Evolutionary conservation across 768 basidiomycete species (phyloP).

Genomic region (Xerocomus spinulosus): DNA sequence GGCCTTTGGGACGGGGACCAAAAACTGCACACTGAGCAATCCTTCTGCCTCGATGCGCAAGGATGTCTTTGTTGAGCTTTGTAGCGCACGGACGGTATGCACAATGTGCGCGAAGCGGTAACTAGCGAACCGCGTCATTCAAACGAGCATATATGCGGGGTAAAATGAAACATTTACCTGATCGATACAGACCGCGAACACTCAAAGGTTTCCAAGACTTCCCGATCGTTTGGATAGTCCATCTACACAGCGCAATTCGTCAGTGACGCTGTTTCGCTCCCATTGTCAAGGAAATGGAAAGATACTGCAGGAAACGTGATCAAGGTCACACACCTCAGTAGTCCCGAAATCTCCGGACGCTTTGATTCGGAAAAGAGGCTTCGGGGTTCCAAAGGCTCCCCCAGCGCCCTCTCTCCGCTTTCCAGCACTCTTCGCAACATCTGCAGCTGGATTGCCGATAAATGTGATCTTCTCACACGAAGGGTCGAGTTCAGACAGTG

Average conservation of each 20-base stretch:
- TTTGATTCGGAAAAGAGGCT: slow-evolving; percentile 74
- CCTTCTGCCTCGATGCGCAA: slow-evolving; percentile 82
- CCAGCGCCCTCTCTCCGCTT: slow-evolving; percentile 11
- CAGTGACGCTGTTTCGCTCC: background rate
- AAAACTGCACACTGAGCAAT: slow-evolving; percentile 81
- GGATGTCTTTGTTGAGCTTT: slow-evolving; percentile 83
- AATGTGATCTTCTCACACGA: slow-evolving; percentile 84
- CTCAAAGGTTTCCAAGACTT: slow-evolving; percentile 88
- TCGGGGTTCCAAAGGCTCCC: slow-evolving; percentile 12
- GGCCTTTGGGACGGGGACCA: slow-evolving; percentile 59
- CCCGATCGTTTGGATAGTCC: slow-evolving; percentile 92
- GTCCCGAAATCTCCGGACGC: slow-evolving; percentile 80
- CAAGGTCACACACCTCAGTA: slow-evolving; percentile 56
- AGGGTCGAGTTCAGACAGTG: slow-evolving; percentile 85
- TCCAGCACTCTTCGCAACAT: slow-evolving; percentile 10
- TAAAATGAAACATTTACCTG: slow-evolving; percentile 43
- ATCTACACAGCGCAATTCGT: slow-evolving; percentile 48
- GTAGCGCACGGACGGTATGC: slow-evolving; percentile 67
- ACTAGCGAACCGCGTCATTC: slow-evolving; percentile 35
- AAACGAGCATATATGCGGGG: background rate
- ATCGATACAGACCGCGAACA: slow-evolving; percentile 64
- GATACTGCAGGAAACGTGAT: background rate
- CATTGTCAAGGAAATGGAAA: background rate
- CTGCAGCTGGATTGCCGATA: slow-evolving; percentile 61
- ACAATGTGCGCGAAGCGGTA: slow-evolving; percentile 81